Evolutionary conservation across 495 filamentous ascomycete species (phyloP), one percentile per base, ranked within the genome.

Genomic region (Jackrogersella multiformis): DNA sequence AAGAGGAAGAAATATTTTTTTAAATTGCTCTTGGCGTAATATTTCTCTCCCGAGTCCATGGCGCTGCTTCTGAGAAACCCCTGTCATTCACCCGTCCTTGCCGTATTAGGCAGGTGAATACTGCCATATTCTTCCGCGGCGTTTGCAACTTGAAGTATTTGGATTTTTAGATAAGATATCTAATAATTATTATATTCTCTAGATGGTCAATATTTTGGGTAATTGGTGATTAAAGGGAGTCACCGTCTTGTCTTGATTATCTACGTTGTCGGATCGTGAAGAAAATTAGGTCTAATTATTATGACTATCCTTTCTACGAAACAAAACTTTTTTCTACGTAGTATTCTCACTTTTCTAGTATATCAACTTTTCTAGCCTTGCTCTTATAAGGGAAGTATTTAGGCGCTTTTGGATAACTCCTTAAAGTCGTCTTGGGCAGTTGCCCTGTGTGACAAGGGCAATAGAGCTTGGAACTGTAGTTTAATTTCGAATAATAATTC

Each of bases 331-430:
- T 42, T 13, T 24, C 4, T 45, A 23, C 12, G 42, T 24, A 12
- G 5, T 23, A 2, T 45, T 12, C 20, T 45, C 18, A 23, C 10
- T 13, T 26, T 56, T 4, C n/a, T 21, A 20, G 10, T 44, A n/a
- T 24, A 60, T 16, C 23, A 20, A 13, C 1, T 21, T 18, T 51
- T 10, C 54, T 23, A n/a, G 15, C 13, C 18, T 28, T 42, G 18
- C 49, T 61, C 13, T 34, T 10, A 42, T 57, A 74, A 0, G 67
- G 67, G 39, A 74, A 74, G 23, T 74, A 74, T n/a, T 6, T n/a
- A 2, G 64, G 58, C 9, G 32, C 39, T 18, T 4, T 28, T 3
- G 67, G 61, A 16, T 70, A 65, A 0, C 30, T 16, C 12, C 13
- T 57, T 20, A 65, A 44, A n/a, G 35, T 55, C 21, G 26, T 15